Base-by-base conservation (phyloP, 2,329 filamentous ascomycete species). In the Aspergillus unguis region DNA sequence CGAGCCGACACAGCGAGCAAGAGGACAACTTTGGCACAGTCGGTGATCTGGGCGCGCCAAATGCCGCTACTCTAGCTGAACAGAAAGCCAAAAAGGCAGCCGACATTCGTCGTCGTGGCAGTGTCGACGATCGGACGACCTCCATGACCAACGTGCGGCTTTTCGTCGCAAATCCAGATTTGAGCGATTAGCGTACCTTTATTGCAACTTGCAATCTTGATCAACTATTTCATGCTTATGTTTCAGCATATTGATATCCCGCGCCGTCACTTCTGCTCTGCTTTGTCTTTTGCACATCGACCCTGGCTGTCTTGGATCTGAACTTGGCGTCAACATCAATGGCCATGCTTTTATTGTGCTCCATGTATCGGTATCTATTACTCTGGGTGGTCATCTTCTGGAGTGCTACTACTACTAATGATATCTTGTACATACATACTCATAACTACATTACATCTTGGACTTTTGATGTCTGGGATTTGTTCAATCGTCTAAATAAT, bases 11-110 rank as follows among this genome's bases (percentile, higher is more conserved):
- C 37, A 70, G 66, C 44, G 69, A 74, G 29, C 70, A 75, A 36
- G 80, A 82, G 55, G 76, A 80, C 53, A 75, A 73, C 49, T 84
- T 84, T 63, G 82, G 81, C 27, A 73, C 75, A 4, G 65, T 82
- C 35, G 77, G 77, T 23, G 75, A 79, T 31, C 76, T 85, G 67
- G 66, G 73, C 59, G 69, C 72, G 50, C 70, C 76, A 1, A 73
- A 61, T 56, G 68, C 74, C 8, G 71, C 68, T 25, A 72, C 63
- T 35, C 55, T 65, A 2, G 71, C 72, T 9, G 60, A 67, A 32
- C 63, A 71, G 26, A 74, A 75, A 50, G 68, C 66, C 27, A 72
- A 71, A 38, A 73, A 67, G 52, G 68, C 70, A 7, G 75, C 76
- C 17, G 75, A 77, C 50, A 60, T 77, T 53, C 67, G 72, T 57